These are phyloP conservation scores for Scheffersomyces coipomensis DNA, from an alignment of 805 yeast species.

Conservation along the genomic window DNA sequence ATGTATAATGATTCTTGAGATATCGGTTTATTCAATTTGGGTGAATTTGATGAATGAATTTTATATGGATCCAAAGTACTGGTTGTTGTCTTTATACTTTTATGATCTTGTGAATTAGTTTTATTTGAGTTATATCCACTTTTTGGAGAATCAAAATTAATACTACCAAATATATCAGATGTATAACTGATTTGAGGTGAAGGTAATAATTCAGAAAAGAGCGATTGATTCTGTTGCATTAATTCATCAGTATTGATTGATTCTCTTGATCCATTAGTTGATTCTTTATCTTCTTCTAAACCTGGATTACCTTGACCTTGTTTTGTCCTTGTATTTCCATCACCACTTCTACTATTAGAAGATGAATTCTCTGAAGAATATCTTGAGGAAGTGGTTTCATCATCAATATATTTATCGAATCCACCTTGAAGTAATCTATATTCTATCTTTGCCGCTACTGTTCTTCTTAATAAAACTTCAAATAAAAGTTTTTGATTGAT, in stretches of 20 bases:
- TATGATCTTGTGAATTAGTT: neutral
- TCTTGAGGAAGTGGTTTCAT: neutral
- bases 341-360: neutral
- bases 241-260: conserved; percentile 27
- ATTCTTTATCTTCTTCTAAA: conserved; percentile 10
- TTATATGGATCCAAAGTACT: neutral
- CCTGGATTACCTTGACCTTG: neutral
- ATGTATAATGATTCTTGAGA: conserved; percentile 1
- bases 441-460: conserved; percentile 40
- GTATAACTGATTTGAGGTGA: conserved; percentile 37
- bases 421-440: conserved; percentile 26
- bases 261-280: conserved; percentile 12
- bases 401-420: neutral
- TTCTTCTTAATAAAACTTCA: conserved; percentile 38
- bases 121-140: neutral
- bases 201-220: conserved; percentile 33
- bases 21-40: neutral
- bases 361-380: conserved; percentile 1
- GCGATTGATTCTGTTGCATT: conserved; percentile 28
- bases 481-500: conserved; percentile 30
- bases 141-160: conserved; percentile 7
- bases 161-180: conserved; percentile 25
- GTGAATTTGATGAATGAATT: neutral
- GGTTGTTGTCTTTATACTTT: neutral
- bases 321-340: neutral